Evolutionary conservation across 495 filamentous ascomycete genomes (phyloP), one percentile per base, ranked within the genome.

Genomic region (Bathelium albidoporum): DNA sequence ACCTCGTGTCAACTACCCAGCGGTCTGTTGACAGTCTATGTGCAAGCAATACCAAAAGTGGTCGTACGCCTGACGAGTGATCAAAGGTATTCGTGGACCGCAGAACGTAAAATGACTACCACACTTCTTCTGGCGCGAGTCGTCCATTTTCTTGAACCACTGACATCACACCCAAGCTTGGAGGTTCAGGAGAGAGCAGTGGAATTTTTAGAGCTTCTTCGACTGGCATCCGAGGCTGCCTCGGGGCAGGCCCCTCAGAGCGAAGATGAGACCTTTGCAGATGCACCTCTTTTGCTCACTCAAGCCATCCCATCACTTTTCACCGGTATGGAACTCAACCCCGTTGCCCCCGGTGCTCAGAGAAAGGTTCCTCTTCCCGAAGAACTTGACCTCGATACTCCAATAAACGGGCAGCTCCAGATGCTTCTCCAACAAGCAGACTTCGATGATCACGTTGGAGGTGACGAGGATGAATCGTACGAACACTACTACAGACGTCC

Each of bases 171-270:
- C 71, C 90, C 95, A 0, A 87, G 85, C 67, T 78, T 98, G 11
- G 94, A 97, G 69, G 90, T 97, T n/a, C 94, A 98, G 73, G 94
- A 97, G 74, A 83, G 95, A 58, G 86, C 91, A 9, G 92, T 96
- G 18, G 93, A 96, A 69, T 95, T 93, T 68, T 80, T 89, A 1
- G 94, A 98, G 69, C 80, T 97, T 3, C 83, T 97, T 67, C 88
- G 89, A 52, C 78, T 98, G 45, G 88, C 88, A 14, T 82, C 84
- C 0, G 93, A 98, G 75, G 89, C 93, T 26, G 81, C 87, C 5
- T 78, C 80, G 4, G 82, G 81, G n/a, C 86, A 89, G 58, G 75
- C 79, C 2, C 73, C 82, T n/a, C 79, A 78, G 2, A 77, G 43
- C 2, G 65, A 78, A 12, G 77, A 83, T 44, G 75, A 76, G 2